phyloP scores from a whole-genome alignment of 169 alveolate genomes.

The Eimeria necatrix region DNA sequence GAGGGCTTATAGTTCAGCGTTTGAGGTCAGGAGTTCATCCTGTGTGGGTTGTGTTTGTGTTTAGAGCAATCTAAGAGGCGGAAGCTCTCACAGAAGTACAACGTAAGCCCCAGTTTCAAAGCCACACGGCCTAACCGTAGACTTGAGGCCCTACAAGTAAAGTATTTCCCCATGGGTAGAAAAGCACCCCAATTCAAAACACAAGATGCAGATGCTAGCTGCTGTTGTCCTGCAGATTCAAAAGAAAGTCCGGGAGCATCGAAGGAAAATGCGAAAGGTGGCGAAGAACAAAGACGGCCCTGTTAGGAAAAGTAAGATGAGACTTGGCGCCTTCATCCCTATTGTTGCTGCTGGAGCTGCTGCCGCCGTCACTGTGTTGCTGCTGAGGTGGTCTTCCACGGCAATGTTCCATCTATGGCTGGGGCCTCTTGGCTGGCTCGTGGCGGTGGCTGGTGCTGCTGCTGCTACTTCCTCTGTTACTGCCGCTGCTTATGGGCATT shows the following conservation, averaged over 20 bases:
- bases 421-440: neutral
- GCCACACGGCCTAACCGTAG: neutral
- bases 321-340: neutral
- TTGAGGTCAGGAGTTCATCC: neutral
- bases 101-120: conserved; percentile 23
- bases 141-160: neutral
- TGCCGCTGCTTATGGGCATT: conserved; percentile 48
- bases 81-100: conserved; percentile 76
- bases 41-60: neutral
- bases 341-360: neutral
- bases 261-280: conserved; percentile 90
- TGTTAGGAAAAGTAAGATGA: conserved; percentile 48
- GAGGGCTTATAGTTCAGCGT: neutral
- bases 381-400: neutral
- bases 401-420: neutral
- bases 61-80: conserved; percentile 76
- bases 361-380: neutral
- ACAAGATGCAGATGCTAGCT: neutral
- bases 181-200: too few relatives aligned
- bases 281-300: conserved; percentile 87
- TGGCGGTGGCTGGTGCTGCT: neutral
- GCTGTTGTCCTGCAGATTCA: conserved; percentile 87
- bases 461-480: conserved; percentile 8
- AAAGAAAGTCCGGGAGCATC: conserved; percentile 91
- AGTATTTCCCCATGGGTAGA: neutral